Evolutionary conservation across 768 basidiomycete genomes (phyloP).

Genomic region (Sporobolomyces phaffii): DNA sequence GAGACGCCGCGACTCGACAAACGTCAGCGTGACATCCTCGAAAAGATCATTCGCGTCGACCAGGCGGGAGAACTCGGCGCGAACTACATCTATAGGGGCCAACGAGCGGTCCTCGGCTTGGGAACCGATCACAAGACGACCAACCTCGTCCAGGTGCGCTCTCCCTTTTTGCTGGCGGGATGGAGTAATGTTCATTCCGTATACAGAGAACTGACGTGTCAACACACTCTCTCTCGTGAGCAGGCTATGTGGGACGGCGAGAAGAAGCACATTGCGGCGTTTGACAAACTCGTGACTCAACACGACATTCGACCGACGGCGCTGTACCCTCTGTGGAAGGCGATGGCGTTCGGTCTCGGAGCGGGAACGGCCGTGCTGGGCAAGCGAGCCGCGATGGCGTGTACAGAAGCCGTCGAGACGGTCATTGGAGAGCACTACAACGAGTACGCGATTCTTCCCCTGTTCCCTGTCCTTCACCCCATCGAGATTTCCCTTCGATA

Average conservation of each 20-base stretch:
- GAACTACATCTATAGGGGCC: constrained; percentile 90
- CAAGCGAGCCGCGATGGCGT: constrained; percentile 93
- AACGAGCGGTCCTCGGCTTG: constrained; percentile 59
- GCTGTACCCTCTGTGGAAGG: constrained; percentile 76
- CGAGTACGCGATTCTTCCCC: constrained; percentile 57
- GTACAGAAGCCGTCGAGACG: constrained; percentile 95
- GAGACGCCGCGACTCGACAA: constrained; percentile 41
- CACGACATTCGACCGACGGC: constrained; percentile 77
- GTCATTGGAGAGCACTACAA: constrained; percentile 98
- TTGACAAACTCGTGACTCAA: constrained; percentile 77
- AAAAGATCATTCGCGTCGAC: constrained; percentile 66
- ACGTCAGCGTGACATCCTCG: constrained; percentile 42
- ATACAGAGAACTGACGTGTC: too few relatives aligned
- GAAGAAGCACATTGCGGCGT: constrained; percentile 78
- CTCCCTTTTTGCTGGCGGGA: not conserved
- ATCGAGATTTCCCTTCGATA: not conserved
- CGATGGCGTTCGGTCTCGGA: constrained; percentile 79
- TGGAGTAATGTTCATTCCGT: too few relatives aligned
- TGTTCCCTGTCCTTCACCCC: too few relatives aligned
- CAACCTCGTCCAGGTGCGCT: constrained; percentile 66
- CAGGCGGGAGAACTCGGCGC: constrained; percentile 94
- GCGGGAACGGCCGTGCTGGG: constrained; percentile 79
- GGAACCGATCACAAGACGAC: constrained; percentile 52
- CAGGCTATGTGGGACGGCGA: constrained; percentile 98
- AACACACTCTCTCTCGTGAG: not conserved